phyloP scores from a whole-genome alignment of 75 land plant genomes.

The Pinus taeda region DNA sequence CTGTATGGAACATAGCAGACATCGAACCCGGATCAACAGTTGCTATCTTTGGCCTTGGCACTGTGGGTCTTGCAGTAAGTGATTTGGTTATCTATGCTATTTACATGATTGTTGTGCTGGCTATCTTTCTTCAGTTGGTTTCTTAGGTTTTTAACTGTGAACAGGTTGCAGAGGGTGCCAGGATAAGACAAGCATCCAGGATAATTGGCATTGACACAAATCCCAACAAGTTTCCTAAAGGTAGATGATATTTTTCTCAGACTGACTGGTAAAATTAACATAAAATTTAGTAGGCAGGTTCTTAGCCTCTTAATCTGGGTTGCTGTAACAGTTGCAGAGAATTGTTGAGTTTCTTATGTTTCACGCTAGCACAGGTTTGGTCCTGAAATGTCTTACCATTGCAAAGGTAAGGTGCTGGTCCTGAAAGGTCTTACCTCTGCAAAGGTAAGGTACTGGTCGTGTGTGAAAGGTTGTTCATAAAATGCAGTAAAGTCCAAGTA shows the following conservation, averaged over 20 bases:
- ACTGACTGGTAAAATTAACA: too few relatives aligned
- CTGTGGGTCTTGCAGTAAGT: constrained; percentile 80
- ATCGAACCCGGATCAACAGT: constrained; percentile 61
- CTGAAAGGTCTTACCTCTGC: too few relatives aligned
- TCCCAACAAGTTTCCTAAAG: constrained; percentile 41
- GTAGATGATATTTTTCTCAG: constrained; percentile 7
- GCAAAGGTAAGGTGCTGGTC: too few relatives aligned
- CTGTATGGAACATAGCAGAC: constrained; percentile 75
- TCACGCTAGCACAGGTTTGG: too few relatives aligned
- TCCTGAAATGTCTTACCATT: too few relatives aligned
- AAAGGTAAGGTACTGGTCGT: too few relatives aligned
- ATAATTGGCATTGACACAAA: constrained; percentile 68
- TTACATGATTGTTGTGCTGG: not conserved
- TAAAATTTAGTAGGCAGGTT: too few relatives aligned
- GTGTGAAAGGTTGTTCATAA: too few relatives aligned
- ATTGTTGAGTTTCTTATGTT: too few relatives aligned
- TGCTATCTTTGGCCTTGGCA: constrained; percentile 83
- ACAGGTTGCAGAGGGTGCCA: constrained; percentile 64
- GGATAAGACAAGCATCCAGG: constrained; percentile 38
- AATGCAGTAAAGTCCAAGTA: too few relatives aligned
- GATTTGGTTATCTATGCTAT: not conserved
- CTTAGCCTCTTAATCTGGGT: too few relatives aligned
- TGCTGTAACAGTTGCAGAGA: too few relatives aligned
- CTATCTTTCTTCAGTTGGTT: not conserved
- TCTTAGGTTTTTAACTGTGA: not conserved